Evolutionary conservation across 2,329 filamentous ascomycete species (phyloP).

Genomic region (Hymenoscyphus salicellus): DNA sequence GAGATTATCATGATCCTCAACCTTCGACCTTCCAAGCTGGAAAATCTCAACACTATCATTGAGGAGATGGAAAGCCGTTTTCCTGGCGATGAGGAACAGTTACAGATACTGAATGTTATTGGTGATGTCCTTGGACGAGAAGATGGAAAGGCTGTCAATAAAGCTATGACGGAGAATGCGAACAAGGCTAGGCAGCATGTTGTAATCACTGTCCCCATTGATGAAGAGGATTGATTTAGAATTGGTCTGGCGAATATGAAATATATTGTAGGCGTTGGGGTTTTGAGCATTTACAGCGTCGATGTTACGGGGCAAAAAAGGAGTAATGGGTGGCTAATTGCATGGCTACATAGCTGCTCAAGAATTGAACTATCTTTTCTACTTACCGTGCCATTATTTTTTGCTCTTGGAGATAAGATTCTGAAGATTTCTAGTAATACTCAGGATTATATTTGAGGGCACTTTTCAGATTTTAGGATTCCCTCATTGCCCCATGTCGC

Average conservation of each 20-base stretch:
- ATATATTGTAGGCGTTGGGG: neutral
- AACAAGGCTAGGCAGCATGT: slow-evolving; percentile 18
- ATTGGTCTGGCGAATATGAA: neutral
- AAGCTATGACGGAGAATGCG: slow-evolving; percentile 31
- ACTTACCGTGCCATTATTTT: too few species aligned
- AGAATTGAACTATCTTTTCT: neutral
- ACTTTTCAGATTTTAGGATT: too few species aligned
- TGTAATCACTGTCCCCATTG: neutral
- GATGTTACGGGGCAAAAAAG: neutral
- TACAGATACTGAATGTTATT: slow-evolving; percentile 56
- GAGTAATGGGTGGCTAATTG: neutral
- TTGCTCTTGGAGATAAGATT: too few species aligned
- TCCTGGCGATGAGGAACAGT: slow-evolving; percentile 52
- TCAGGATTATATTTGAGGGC: too few species aligned
- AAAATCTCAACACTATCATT: slow-evolving; percentile 59
- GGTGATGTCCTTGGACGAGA: slow-evolving; percentile 52
- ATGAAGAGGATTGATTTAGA: neutral
- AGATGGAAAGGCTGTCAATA: slow-evolving; percentile 30
- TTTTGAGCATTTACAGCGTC: neutral
- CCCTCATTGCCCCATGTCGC: too few species aligned
- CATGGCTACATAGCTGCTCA: neutral
- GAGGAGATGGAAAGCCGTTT: slow-evolving; percentile 64
- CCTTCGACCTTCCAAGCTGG: slow-evolving; percentile 55
- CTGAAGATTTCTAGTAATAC: too few species aligned
- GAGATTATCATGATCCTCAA: slow-evolving; percentile 69